Percentiles rank a stretch among this genome's conserved stretches.
These are phyloP conservation scores for Aspergillus ustus DNA, from an alignment of 2,329 filamentous ascomycete genomes.

Conservation along the genomic window DNA sequence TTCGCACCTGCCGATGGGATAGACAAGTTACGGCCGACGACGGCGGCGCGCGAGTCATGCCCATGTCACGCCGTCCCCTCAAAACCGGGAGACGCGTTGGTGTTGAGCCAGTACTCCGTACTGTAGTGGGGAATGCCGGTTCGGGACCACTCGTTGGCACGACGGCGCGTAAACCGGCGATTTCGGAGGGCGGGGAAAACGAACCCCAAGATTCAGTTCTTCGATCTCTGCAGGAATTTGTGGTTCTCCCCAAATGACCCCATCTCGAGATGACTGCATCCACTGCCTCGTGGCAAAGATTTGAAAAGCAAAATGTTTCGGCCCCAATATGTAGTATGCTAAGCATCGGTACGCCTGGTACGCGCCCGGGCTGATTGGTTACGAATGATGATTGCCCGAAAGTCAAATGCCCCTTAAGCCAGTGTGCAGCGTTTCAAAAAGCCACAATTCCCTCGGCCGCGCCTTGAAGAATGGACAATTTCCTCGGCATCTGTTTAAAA, in stretches of 20 bases:
- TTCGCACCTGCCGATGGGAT: not conserved
- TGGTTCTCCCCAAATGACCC: not conserved
- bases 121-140: not conserved
- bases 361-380: not conserved
- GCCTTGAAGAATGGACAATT: no score
- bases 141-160: not conserved
- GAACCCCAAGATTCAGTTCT: not conserved
- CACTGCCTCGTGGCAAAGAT: not conserved
- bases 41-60: not conserved
- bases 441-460: no score
- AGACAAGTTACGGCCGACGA: no score
- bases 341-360: not conserved
- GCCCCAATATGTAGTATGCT: not conserved
- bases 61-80: not conserved
- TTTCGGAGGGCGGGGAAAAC: not conserved
- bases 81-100: not conserved
- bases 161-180: not conserved
- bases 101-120: no score
- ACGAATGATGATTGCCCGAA: not conserved
- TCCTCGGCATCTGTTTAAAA: not conserved
- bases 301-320: not conserved
- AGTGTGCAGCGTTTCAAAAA: not conserved
- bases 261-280: no score
- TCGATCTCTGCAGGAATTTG: not conserved
- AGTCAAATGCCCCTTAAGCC: not conserved